Base-by-base conservation (phyloP, 805 yeast species). In the Spathaspora arborariae region DNA sequence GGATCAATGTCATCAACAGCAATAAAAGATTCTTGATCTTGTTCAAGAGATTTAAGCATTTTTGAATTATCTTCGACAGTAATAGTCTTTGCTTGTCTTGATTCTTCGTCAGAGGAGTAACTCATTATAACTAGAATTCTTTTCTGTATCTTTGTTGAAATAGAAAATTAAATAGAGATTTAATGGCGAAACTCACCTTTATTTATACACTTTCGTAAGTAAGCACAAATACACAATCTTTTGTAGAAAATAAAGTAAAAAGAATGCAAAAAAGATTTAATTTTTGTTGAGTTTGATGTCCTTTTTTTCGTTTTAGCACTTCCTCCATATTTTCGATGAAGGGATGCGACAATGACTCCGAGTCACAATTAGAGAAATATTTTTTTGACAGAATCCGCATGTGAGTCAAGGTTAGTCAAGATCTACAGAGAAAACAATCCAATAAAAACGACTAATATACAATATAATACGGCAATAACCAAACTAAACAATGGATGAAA, bases 61-160 rank as follows among this genome's bases (percentile, higher is more conserved):
- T 30, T 15, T 10, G 35, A 30, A 30, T 30, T 30, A 13, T 30
- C 18, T 30, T 30, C 35, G n/a, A 16, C 35, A 30, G 35, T 16
- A 30, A 30, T 30, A 13, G 35, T 30, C 35, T 30, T 30, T 30
- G 35, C n/a, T 30, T 30, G 35, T 30, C n/a, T 38, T 5, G 42
- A 37, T 37, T 37, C 39, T 37, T 37, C 39, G 39, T 37, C 39
- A 3, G 39, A 20, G 15, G 18, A 15, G 35, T 30, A 30, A 13
- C 35, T 30, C 35, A 30, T 30, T 13, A 13, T 30, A 30, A 30
- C 6, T 30, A 24, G 4, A 13, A 13, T 13, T 30, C 15, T 7
- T 13, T 30, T 30, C 6, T 30, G 9, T 30, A 13, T 30, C n/a
- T 13, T 30, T n/a, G 35, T 13, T 30, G 18, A 13, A 30, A 13